Conservation (phyloP, 2,329 filamentous ascomycete species). For the Beauveria rudraprayagi region DNA sequence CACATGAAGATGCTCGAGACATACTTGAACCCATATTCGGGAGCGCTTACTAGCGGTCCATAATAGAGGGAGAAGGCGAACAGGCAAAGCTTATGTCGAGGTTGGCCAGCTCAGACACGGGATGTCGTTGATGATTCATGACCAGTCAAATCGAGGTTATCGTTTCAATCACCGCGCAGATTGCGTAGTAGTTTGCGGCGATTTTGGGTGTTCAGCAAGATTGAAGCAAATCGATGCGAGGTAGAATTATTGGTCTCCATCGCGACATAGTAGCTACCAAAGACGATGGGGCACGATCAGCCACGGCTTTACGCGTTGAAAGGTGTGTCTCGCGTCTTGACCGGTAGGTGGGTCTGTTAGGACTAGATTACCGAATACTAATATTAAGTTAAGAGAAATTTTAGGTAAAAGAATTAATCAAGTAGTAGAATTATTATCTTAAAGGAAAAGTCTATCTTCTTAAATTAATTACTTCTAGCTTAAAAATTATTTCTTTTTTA, state of each 20-base stretch:
- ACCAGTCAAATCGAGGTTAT: not conserved
- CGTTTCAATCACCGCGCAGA: not conserved
- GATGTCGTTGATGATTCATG: not conserved
- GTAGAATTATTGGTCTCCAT: no score
- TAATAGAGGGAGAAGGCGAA: slow-evolving; percentile 17
- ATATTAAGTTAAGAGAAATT: no score
- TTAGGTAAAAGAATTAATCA: no score
- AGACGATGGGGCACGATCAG: not conserved
- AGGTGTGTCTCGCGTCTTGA: not conserved
- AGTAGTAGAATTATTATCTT: no score
- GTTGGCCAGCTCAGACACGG: not conserved
- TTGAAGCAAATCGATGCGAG: not conserved
- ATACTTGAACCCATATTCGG: slow-evolving; percentile 20
- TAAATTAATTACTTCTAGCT: no score
- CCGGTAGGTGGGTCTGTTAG: no score
- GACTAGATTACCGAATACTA: no score
- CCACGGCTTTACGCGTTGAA: slow-evolving; percentile 1
- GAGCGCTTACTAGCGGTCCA: slow-evolving; percentile 25
- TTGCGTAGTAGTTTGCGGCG: not conserved
- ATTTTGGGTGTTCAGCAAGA: not conserved
- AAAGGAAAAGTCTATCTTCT: no score
- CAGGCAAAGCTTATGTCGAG: not conserved
- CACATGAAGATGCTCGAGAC: slow-evolving; percentile 3
- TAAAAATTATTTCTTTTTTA: no score
- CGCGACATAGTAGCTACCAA: not conserved